A percentile compares a stretch with the other conserved stretches of the same genome.
Evolutionary conservation across 2,329 filamentous ascomycete genomes (phyloP).

Genomic region (Periconia sp.): DNA sequence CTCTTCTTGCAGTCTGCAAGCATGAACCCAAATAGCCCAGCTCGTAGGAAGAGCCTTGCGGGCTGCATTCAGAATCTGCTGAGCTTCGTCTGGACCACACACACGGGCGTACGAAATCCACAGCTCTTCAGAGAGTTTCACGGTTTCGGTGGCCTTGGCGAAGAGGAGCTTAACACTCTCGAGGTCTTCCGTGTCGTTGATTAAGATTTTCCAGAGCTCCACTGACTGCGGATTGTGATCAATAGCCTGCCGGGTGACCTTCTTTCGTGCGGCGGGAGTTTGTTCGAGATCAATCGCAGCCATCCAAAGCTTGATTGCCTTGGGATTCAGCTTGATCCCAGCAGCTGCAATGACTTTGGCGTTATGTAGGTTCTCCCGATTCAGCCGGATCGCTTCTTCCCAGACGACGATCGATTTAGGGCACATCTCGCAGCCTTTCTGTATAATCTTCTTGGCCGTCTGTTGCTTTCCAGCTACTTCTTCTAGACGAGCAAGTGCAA

Average conservation of each 20-base stretch:
- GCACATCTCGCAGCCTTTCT: conserved; percentile 86
- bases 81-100: conserved; percentile 88
- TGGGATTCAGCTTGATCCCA: conserved; percentile 89
- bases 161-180: conserved; percentile 87
- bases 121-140: conserved; percentile 89
- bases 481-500: conserved; percentile 89
- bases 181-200: conserved; percentile 91
- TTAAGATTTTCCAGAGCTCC: conserved; percentile 95
- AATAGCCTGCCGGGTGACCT: conserved; percentile 87
- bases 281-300: conserved; percentile 93
- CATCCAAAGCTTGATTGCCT: conserved; percentile 89
- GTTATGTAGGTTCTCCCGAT: conserved; percentile 77
- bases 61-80: conserved; percentile 93
- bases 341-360: conserved; percentile 94
- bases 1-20: conserved; percentile 85
- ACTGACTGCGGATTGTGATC: conserved; percentile 95
- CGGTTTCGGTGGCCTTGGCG: conserved; percentile 93
- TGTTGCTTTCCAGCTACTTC: conserved; percentile 92
- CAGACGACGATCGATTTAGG: conserved; percentile 95
- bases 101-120: conserved; percentile 93
- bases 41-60: conserved; percentile 93
- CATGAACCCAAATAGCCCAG: conserved; percentile 96
- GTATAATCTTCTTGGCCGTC: conserved; percentile 85
- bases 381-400: conserved; percentile 93
- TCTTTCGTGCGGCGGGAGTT: conserved; percentile 83